phyloP scores from a whole-genome alignment of 73 alveolate genomes.

The Tetrahymena borealis region DNA sequence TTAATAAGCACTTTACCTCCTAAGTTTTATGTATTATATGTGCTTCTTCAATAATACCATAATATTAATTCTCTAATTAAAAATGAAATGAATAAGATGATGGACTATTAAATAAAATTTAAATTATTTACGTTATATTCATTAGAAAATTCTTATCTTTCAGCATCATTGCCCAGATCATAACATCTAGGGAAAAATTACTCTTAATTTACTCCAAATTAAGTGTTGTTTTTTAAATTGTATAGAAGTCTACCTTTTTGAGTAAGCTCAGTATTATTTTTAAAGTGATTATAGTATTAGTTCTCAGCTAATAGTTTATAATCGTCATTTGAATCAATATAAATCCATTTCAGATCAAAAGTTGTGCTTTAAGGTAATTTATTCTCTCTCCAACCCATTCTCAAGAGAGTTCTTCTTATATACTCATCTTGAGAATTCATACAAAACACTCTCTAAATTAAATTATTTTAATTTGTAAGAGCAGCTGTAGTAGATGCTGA shows the following conservation, averaged over 20 bases:
- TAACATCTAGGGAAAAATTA: conserved; percentile 64
- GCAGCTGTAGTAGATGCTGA: too few species aligned
- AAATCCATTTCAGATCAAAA: conserved; percentile 68
- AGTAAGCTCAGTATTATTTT: conserved; percentile 60
- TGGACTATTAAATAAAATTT: background rate
- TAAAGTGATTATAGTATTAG: conserved; percentile 63
- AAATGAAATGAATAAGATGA: background rate
- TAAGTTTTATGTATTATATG: conserved; percentile 4
- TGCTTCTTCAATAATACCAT: conserved; percentile 44
- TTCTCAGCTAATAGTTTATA: conserved; percentile 41
- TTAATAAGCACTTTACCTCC: conserved; percentile 18
- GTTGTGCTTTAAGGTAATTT: conserved; percentile 3
- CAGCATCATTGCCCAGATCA: conserved; percentile 57
- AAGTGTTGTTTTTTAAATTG: conserved; percentile 40
- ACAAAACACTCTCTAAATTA: conserved; percentile 17
- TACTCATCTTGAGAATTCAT: conserved; percentile 53
- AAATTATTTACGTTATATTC: conserved; percentile 30
- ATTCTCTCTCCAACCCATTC: conserved; percentile 68
- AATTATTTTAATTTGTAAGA: conserved; percentile 11
- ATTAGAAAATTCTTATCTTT: conserved; percentile 52
- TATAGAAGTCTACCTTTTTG: conserved; percentile 53
- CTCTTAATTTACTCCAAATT: conserved; percentile 40
- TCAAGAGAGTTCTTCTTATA: conserved; percentile 47
- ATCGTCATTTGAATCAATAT: conserved; percentile 50
- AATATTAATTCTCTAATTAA: conserved; percentile 40